These are phyloP conservation scores for Buddleja alternifolia DNA, from an alignment of 257 asterid species.

Conservation along the genomic window DNA sequence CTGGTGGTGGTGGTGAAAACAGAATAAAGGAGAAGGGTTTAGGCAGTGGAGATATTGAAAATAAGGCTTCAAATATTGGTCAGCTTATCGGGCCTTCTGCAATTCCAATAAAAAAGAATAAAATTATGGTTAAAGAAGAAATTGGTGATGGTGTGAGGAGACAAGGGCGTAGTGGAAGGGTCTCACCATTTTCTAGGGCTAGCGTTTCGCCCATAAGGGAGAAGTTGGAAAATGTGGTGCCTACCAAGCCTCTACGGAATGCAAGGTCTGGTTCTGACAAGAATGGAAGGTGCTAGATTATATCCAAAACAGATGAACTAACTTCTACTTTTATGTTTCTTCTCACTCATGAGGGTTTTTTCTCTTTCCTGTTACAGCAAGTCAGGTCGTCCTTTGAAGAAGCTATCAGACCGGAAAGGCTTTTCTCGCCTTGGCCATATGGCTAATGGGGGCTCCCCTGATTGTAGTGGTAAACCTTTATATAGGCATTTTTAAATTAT, in stretches of 20 bases:
- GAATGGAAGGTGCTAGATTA: slow-evolving; percentile 70
- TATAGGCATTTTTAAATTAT: slow-evolving; percentile 15
- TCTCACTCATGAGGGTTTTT: slow-evolving; percentile 22
- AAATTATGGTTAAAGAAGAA: slow-evolving; percentile 65
- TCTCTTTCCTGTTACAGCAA: slow-evolving; percentile 52
- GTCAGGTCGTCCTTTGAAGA: slow-evolving; percentile 87
- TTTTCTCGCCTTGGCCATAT: slow-evolving; percentile 79
- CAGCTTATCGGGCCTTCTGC: slow-evolving; percentile 53
- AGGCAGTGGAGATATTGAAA: slow-evolving; percentile 56
- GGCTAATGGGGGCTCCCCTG: slow-evolving; percentile 73
- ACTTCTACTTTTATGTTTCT: slow-evolving; percentile 21
- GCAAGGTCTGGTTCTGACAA: slow-evolving; percentile 71
- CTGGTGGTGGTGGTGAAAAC: slow-evolving; percentile 75
- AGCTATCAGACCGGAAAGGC: slow-evolving; percentile 79
- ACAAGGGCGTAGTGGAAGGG: slow-evolving; percentile 90
- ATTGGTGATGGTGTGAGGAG: slow-evolving; percentile 73
- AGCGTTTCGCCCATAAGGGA: slow-evolving; percentile 71
- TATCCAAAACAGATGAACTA: slow-evolving; percentile 27
- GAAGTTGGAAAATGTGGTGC: slow-evolving; percentile 55
- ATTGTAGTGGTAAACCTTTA: slow-evolving; percentile 63
- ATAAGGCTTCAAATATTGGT: slow-evolving; percentile 50
- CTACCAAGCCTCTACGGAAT: slow-evolving; percentile 66
- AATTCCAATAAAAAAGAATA: slow-evolving; percentile 60
- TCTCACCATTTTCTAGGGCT: slow-evolving; percentile 73
- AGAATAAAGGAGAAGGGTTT: slow-evolving; percentile 62